Base-by-base conservation (phyloP, 768 basidiomycete species). In the Xerocomellus chrysenteron region DNA sequence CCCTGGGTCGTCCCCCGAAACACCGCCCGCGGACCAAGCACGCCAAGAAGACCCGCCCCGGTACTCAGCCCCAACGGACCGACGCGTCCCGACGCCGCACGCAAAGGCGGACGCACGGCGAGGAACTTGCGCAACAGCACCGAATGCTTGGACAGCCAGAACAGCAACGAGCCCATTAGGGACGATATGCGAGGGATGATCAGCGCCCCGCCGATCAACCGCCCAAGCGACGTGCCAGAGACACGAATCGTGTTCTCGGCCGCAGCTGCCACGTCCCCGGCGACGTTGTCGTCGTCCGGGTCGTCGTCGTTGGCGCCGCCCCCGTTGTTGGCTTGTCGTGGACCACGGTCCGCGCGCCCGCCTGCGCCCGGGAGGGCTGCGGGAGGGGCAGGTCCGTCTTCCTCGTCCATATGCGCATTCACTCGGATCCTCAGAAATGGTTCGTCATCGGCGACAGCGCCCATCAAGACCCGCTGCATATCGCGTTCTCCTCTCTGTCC, bases 151-250 rank as follows among this genome's bases (percentile, higher is more conserved):
- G 89, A 83, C 5, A 88, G 65, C 24, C 75, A 76, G 39, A 82
- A 72, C 4, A 92, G 76, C 14, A 88, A 59, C 11, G 73, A 64
- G 1, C 90, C 90, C 87, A 89, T 88, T 45, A 76, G 61, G 46
- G 74, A 82, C 21, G 90, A 80, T 60, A 92, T 82, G 9, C 79
- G 78, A 0, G 90, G 90, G 49, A 88, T 76, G 55, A 86, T 72
- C 17, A 92, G 72, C 1, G 89, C 87, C 4, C 89, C 88, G 21
- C 85, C 86, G 46, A 92, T 70, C 62, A 82, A 74, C 13, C 88
- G 81, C 1, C 88, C 89, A 4, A 90, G 65, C 0, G 86, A 84
- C 17, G 81, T 75, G 17, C 81, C 78, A 19, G 82, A 81, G 60
- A 84, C 73, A 41, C 80, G 78, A 51, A 88, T 80, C 41, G 82